Conservation (phyloP, 345 rosid genomes). For the Lepidium africanum region DNA sequence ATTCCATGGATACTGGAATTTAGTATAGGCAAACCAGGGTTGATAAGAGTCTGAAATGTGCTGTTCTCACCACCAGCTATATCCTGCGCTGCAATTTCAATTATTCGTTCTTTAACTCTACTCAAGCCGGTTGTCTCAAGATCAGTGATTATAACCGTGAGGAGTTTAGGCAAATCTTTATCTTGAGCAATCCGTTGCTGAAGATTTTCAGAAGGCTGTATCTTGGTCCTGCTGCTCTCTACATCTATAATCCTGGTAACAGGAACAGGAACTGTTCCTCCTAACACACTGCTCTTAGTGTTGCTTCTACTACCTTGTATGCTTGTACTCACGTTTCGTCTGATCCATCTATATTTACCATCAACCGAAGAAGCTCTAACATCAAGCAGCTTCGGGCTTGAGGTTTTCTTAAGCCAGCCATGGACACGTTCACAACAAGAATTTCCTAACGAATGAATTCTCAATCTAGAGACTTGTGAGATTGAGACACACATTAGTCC, state of each 20-base stretch:
- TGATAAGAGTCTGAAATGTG: constrained; percentile 73
- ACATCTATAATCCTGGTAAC: constrained; percentile 31
- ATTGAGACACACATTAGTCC: constrained; percentile 54
- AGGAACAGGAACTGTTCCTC: constrained; percentile 39
- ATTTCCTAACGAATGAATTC: constrained; percentile 40
- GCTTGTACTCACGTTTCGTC: constrained; percentile 43
- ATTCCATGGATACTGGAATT: constrained; percentile 57
- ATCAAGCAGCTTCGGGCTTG: constrained; percentile 31
- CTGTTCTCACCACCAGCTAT: constrained; percentile 76
- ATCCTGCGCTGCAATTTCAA: constrained; percentile 84
- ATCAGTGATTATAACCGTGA: constrained; percentile 58
- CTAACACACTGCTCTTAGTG: constrained; percentile 32
- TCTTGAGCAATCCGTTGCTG: constrained; percentile 44
- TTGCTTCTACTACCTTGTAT: constrained; percentile 28
- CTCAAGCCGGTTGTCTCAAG: constrained; percentile 75
- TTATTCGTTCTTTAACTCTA: constrained; percentile 43
- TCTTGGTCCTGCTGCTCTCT: constrained; percentile 21
- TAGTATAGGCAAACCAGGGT: constrained; percentile 51
- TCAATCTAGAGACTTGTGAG: constrained; percentile 51
- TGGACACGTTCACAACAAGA: constrained; percentile 41
- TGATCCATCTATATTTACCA: constrained; percentile 56
- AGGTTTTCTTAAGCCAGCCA: constrained; percentile 24
- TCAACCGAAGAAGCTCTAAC: constrained; percentile 39
- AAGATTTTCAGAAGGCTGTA: constrained; percentile 35
- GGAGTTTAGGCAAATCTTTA: constrained; percentile 43